Base-by-base conservation (phyloP, 1,284 basidiomycete species). In the Ustilago curta region DNA sequence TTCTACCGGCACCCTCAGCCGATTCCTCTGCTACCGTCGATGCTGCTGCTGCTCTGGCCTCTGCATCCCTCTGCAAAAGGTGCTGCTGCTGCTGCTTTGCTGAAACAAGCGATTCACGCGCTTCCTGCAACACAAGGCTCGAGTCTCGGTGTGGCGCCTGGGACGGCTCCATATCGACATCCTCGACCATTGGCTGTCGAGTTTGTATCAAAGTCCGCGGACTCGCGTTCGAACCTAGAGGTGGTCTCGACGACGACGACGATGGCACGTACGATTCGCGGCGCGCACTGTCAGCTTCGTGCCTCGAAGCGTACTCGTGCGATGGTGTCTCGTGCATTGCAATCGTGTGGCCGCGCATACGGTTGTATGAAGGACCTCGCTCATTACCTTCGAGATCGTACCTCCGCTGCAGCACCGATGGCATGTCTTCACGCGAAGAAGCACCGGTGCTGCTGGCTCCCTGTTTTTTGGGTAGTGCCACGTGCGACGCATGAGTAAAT, bases 301-400 rank as follows among this genome's bases (percentile, higher is more conserved):
- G 18, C 29, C 19, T 19, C 19, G 12, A 21, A 18, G n/a, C 35
- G 31, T 35, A 57, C 23, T 59, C 40, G n/a, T 53, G 68, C 57
- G 49, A 59, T 8, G 59, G 47, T 42, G 51, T 54, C 27, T 61
- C 69, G 45, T 61, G 54, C 50, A 55, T 23, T 9, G 58, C 62
- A 23, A 66, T 66, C 29, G 62, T 71, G 51, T 71, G 63, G 5
- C 69, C 69, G n/a, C 69, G 69, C 49, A 59, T n/a, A 7, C 69
- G 62, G 8, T 31, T 49, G 18, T 44, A 44, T 2, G 59, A 35
- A 8, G 48, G 16, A 3, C 45, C 19, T 9, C 55, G 37, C 5
- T 61, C 63, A 31, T 32, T n/a, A 25, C 19, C 29, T 16, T 14
- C 54, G 9, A 51, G 9, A 14, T 57, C 67, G 1, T 44, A 12